Conservation (phyloP, 768 basidiomycete genomes). For the Mycena filopes region DNA sequence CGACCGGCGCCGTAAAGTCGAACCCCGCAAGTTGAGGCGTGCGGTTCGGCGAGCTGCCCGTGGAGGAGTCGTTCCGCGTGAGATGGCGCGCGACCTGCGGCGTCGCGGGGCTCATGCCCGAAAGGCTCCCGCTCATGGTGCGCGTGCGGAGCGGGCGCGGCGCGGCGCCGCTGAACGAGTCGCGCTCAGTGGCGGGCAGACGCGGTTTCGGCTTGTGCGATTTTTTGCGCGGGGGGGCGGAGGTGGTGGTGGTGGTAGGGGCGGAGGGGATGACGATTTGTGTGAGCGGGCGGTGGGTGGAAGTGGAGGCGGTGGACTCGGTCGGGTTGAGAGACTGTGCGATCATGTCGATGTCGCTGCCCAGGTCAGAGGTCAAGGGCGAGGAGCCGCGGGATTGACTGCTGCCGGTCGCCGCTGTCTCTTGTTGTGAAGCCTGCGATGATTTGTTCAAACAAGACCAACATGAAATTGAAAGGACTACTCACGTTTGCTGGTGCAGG, state of each 20-base stretch:
- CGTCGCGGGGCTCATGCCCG: constrained; percentile 24
- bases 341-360: constrained; percentile 31
- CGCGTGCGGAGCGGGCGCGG: constrained; percentile 25
- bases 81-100: constrained; percentile 18
- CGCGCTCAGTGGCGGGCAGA: constrained; percentile 11
- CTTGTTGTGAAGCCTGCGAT: constrained; percentile 6
- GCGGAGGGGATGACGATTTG: background rate
- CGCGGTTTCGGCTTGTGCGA: constrained; percentile 25
- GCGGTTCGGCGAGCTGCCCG: constrained; percentile 22
- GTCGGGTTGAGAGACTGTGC: constrained; percentile 28
- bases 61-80: constrained; percentile 10
- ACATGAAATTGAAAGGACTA: background rate
- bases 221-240: constrained; percentile 19
- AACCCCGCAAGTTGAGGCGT: constrained; percentile 12
- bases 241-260: too few species aligned
- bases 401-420: background rate
- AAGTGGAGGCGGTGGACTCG: constrained; percentile 19
- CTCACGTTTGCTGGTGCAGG: constrained; percentile 12
- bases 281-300: background rate
- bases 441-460: background rate
- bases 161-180: constrained; percentile 13
- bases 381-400: constrained; percentile 29
- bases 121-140: constrained; percentile 28
- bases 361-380: constrained; percentile 29
- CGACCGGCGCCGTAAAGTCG: constrained; percentile 33